Evolutionary conservation across 305 asterid species (phyloP).

Genomic region (Andrographis paniculata): DNA sequence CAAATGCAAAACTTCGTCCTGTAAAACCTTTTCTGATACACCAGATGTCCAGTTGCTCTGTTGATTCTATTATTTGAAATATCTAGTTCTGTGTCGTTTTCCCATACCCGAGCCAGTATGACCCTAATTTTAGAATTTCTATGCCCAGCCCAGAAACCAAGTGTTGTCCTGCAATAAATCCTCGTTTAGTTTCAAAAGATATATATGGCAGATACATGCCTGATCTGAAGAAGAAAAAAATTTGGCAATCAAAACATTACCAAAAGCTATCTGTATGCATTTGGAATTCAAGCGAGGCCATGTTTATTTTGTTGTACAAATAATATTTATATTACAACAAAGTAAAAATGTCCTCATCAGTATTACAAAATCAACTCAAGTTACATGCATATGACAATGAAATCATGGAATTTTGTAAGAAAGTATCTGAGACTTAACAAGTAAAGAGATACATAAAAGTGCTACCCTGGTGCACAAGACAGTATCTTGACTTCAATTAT

Average conservation of each 20-base stretch:
- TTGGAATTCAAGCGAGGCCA: too few relatives aligned
- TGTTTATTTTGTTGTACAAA: too few relatives aligned
- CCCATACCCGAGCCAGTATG: conserved; percentile 85
- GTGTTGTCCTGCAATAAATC: conserved; percentile 60
- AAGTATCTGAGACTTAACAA: too few relatives aligned
- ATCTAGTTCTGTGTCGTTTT: conserved; percentile 91
- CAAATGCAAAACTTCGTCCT: conserved; percentile 86
- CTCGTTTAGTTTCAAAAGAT: background rate
- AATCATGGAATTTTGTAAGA: too few relatives aligned
- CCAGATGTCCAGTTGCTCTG: conserved; percentile 81
- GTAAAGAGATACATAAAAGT: too few relatives aligned
- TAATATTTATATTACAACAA: too few relatives aligned
- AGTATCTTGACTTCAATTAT: too few relatives aligned
- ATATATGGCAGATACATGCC: conserved; percentile 3
- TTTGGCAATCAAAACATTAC: conserved; percentile 4
- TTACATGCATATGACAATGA: too few relatives aligned
- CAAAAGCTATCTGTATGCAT: too few relatives aligned
- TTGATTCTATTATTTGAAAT: conserved; percentile 73
- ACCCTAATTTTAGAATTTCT: conserved; percentile 93
- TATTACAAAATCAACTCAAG: too few relatives aligned
- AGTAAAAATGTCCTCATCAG: too few relatives aligned
- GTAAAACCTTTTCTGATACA: conserved; percentile 87
- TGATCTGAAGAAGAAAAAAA: conserved; percentile 1
- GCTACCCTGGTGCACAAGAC: too few relatives aligned
- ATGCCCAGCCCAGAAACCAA: conserved; percentile 98